These are phyloP conservation scores for Trypanosoma brucei DNA, from an alignment of 208 protist species.

Conservation along the genomic window DNA sequence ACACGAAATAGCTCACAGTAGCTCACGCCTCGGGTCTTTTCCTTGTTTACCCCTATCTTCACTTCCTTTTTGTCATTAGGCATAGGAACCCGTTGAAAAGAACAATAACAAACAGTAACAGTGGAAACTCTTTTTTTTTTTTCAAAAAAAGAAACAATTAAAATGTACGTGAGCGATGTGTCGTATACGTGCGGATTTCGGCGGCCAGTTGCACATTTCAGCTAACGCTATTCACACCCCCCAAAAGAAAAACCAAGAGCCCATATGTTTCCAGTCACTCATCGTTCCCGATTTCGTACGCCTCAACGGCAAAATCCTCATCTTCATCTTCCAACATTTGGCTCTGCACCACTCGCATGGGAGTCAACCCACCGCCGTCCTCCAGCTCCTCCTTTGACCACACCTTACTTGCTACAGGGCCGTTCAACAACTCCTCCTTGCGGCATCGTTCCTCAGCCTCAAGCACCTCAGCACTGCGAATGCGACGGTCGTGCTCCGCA, in stretches of 20 bases:
- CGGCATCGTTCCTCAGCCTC: slow-evolving; percentile 18
- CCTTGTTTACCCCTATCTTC: background rate
- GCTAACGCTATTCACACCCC: too few species aligned
- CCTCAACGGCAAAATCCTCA: slow-evolving; percentile 24
- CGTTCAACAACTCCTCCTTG: slow-evolving; percentile 17
- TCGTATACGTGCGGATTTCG: too few species aligned
- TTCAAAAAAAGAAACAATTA: too few species aligned
- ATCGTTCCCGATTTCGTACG: slow-evolving; percentile 10
- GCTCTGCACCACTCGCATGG: slow-evolving; percentile 21
- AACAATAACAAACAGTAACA: too few species aligned
- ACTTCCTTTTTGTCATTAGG: too few species aligned
- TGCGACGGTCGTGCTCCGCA: slow-evolving; percentile 57
- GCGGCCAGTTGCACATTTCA: too few species aligned
- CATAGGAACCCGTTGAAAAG: too few species aligned
- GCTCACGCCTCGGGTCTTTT: background rate
- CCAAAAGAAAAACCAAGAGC: too few species aligned
- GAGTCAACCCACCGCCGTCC: slow-evolving; percentile 6
- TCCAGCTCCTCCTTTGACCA: slow-evolving; percentile 16
- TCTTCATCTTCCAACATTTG: slow-evolving; percentile 25
- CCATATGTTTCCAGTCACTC: slow-evolving; percentile 8
- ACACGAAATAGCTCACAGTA: background rate
- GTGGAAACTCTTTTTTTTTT: too few species aligned
- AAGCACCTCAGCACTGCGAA: slow-evolving; percentile 51
- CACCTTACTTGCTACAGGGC: slow-evolving; percentile 14
- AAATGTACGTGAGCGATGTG: too few species aligned